Conservation (phyloP, 73 alveolate species). For the Paramecium bursaria region DNA sequence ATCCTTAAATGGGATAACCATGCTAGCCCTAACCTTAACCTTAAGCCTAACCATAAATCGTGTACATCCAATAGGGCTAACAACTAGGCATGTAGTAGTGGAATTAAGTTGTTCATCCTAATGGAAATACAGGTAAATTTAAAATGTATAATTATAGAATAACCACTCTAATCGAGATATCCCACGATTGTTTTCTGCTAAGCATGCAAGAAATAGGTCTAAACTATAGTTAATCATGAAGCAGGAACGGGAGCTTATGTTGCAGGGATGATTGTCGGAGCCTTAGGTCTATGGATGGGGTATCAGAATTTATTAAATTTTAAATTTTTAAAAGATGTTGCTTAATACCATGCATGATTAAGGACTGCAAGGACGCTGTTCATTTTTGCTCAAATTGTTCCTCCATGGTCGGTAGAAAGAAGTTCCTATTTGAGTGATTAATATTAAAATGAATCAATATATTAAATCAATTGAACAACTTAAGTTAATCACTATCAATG, state of each 20-base stretch:
- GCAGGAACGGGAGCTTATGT: constrained; percentile 67
- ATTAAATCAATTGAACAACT: too few relatives aligned
- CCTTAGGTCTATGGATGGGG: constrained; percentile 71
- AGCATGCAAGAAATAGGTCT: constrained; percentile 22
- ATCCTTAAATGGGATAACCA: too few relatives aligned
- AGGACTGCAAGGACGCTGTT: constrained; percentile 69
- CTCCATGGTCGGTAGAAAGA: constrained; percentile 61
- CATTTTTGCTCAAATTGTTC: constrained; percentile 64
- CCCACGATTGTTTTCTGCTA: constrained; percentile 46
- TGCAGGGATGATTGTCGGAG: constrained; percentile 63
- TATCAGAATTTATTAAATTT: constrained; percentile 2
- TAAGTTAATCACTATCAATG: too few relatives aligned
- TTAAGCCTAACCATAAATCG: too few relatives aligned
- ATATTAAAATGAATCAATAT: neutral
- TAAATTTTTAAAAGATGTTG: constrained; percentile 49
- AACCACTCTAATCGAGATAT: constrained; percentile 50
- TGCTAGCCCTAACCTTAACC: too few relatives aligned
- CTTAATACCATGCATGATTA: constrained; percentile 65
- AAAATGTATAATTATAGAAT: constrained; percentile 40
- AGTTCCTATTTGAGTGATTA: constrained; percentile 64
- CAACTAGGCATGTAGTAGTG: too few relatives aligned
- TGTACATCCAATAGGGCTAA: too few relatives aligned
- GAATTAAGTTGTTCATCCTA: too few relatives aligned
- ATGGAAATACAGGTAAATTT: too few relatives aligned
- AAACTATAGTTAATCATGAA: constrained; percentile 55